Percentiles rank a stretch among this genome's conserved stretches.
Conservation (phyloP, 768 basidiomycete species). For the Porpolomopsis calyptriformis region DNA sequence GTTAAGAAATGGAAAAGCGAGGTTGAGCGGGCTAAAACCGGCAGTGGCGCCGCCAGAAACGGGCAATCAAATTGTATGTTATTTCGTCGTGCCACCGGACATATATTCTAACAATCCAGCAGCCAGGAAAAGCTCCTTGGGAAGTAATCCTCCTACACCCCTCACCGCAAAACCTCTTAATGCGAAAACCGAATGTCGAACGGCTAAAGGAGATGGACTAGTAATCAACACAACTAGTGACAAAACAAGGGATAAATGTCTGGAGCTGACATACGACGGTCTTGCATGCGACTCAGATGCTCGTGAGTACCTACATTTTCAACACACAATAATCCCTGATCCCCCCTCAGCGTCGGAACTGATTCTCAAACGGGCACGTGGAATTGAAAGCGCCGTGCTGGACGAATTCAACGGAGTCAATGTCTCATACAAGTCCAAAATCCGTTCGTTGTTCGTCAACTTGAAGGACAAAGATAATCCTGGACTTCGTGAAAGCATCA, state of each 20-base stretch:
- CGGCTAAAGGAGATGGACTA: conserved; percentile 62
- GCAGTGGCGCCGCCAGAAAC: conserved; percentile 20
- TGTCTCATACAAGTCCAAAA: conserved; percentile 59
- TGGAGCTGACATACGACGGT: conserved; percentile 86
- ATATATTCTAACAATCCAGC: not conserved
- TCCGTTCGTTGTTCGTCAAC: conserved; percentile 84
- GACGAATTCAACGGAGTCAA: conserved; percentile 34
- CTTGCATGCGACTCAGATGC: conserved; percentile 78
- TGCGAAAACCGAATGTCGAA: conserved; percentile 34
- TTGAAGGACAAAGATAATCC: conserved; percentile 95
- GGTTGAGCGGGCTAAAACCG: conserved; percentile 58
- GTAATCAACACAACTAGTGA: conserved; percentile 50
- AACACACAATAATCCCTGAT: not conserved
- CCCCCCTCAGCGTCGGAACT: conserved; percentile 50
- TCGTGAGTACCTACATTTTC: conserved; percentile 45
- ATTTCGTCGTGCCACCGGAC: conserved; percentile 1
- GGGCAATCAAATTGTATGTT: conserved; percentile 10
- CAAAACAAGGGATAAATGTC: conserved; percentile 74
- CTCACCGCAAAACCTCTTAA: conserved; percentile 23
- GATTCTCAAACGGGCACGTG: conserved; percentile 54
- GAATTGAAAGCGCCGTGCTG: conserved; percentile 60
- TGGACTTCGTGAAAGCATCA: conserved; percentile 69
- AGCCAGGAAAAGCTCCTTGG: conserved; percentile 23
- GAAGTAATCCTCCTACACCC: conserved; percentile 30
- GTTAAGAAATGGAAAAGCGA: conserved; percentile 88